Percentiles rank a stretch among this genome's conserved stretches.
These are phyloP conservation scores for Vaccinium darrowii DNA, from an alignment of 148 eudicot species.

Conservation along the genomic window DNA sequence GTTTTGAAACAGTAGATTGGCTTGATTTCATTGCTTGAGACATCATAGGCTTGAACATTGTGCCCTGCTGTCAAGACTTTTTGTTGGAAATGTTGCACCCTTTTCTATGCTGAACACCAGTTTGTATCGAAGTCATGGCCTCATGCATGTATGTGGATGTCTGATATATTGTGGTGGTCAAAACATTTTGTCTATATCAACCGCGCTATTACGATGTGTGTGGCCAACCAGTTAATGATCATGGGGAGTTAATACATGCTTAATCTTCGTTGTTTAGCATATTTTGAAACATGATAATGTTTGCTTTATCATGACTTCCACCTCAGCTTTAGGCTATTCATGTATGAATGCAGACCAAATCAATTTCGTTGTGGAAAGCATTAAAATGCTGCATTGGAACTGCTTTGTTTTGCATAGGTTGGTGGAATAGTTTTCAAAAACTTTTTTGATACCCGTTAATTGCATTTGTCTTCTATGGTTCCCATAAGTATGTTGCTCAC, in stretches of 20 bases:
- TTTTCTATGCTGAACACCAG: background rate
- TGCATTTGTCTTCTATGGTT: background rate
- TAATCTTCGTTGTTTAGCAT: background rate
- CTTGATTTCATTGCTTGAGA: background rate
- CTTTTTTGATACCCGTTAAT: background rate
- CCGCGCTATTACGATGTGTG: background rate
- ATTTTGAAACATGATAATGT: conserved; percentile 5
- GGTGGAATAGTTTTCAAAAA: conserved; percentile 26
- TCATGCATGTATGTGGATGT: background rate
- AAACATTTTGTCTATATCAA: background rate
- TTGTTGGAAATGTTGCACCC: background rate
- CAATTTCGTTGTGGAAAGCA: conserved; percentile 71
- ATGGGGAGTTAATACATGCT: background rate
- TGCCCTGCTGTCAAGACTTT: background rate
- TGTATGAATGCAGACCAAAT: conserved; percentile 58
- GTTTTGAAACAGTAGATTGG: background rate
- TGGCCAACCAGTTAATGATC: conserved; percentile 1
- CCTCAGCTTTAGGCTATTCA: conserved; percentile 2
- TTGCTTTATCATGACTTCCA: background rate
- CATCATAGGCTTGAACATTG: background rate
- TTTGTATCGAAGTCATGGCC: background rate
- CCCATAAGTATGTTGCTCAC: background rate
- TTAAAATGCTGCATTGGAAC: conserved; percentile 52
- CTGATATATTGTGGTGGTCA: background rate
- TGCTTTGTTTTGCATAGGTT: conserved; percentile 68